These are phyloP conservation scores for Termitomyces bulborhizus DNA, from an alignment of 768 basidiomycete species.

Conservation along the genomic window DNA sequence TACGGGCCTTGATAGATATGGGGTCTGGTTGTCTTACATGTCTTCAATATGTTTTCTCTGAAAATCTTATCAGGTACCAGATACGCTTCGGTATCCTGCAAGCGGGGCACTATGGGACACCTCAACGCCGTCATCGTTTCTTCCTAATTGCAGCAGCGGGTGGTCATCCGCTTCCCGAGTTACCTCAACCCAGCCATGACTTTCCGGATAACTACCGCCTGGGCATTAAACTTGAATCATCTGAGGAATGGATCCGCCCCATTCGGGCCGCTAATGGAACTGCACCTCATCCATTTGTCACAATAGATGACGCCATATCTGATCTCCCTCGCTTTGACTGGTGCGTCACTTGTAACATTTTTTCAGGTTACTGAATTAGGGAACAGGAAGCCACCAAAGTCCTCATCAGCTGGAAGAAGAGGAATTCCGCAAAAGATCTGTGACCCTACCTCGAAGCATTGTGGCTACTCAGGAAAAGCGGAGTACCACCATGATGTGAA, in stretches of 20 bases:
- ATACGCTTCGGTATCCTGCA: conserved; percentile 43
- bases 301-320: conserved; percentile 66
- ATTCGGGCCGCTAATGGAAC: conserved; percentile 43
- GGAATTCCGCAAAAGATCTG: conserved; percentile 31
- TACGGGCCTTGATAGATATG: conserved; percentile 58
- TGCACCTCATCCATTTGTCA: conserved; percentile 51
- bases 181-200: conserved; percentile 53
- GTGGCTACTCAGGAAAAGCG: conserved; percentile 28
- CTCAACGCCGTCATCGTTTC: conserved; percentile 49
- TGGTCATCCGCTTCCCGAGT: conserved; percentile 36
- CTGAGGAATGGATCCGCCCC: conserved; percentile 29
- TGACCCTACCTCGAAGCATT: conserved; percentile 23
- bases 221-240: conserved; percentile 42
- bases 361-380: background rate
- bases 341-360: conserved; percentile 28
- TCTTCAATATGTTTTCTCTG: background rate
- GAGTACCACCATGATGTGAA: conserved; percentile 28
- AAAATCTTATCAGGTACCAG: conserved; percentile 37
- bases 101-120: conserved; percentile 51
- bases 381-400: conserved; percentile 31
- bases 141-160: conserved; percentile 44
- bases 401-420: conserved; percentile 15
- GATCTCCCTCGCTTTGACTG: conserved; percentile 74
- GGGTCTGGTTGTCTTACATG: conserved; percentile 31
- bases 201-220: conserved; percentile 38